Evolutionary conservation across 352 stramenopile genomes (phyloP), one percentile per base, ranked within the genome.

Genomic region (Phytophthora pisi): DNA sequence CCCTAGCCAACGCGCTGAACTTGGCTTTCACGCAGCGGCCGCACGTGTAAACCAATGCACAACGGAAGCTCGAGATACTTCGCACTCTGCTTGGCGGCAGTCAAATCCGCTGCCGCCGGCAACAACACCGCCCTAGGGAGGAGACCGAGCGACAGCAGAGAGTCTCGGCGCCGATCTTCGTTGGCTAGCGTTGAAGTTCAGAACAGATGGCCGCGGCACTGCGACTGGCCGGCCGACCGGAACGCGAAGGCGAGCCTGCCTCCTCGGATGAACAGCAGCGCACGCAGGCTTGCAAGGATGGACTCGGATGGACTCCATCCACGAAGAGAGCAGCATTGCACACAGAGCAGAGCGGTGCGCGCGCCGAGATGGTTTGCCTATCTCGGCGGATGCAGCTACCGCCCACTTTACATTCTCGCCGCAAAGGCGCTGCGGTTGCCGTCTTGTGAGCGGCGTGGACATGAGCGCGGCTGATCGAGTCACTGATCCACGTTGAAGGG

Each of bases 161-260:
- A 30, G 3, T 6, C 2, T 30, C 26, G 26, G 26, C 26, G 57
- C 34, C 61, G 45, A 68, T 63, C 61, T 63, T 68, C 51, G 59
- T 55, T 54, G 54, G 38, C 51, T 60, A 30, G 61, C 26, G 9
- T 64, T 68, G 61, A 68, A 68, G 61, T 40, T 68, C 45, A 45
- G 53, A 68, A 57, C 61, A 64, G 43, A 46, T 64, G 61, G 31
- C 61, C 20, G 46, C 45, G 13, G 57, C n/a, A n/a, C n/a, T n/a
- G n/a, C n/a, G n/a, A n/a, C n/a, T n/a, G 49, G 16, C 42, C 36
- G 50, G 60, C 30, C 51, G n/a, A 15, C 31, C n/a, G 43, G 31
- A 63, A 63, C 18, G 52, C 52, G 24, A 6, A 38, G 9, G 9
- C 56, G 45, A 15, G 40, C n/a, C 15, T 49, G 11, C 43, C 40